Conservation (phyloP, 768 basidiomycete species). For the Neoboletus subvelutipes region DNA sequence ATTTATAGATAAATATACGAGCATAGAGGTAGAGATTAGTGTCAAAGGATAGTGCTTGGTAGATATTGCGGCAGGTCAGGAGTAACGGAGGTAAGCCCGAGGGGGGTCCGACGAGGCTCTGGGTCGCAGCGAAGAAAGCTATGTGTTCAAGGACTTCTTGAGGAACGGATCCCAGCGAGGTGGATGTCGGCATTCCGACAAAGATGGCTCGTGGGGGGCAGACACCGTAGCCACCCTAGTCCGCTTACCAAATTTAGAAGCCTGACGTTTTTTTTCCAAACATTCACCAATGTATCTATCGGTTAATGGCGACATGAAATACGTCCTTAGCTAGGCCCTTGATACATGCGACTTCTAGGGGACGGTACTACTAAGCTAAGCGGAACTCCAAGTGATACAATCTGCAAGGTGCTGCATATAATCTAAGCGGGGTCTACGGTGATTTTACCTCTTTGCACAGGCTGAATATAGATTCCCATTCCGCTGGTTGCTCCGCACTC, state of each 20-base stretch:
- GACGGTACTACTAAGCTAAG: background rate
- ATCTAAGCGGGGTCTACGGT: slow-evolving; percentile 2
- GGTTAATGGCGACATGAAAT: background rate
- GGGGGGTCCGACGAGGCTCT: slow-evolving; percentile 58
- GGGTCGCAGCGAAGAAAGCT: slow-evolving; percentile 60
- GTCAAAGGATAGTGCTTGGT: slow-evolving; percentile 49
- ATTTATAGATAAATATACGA: slow-evolving; percentile 63
- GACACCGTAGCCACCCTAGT: background rate
- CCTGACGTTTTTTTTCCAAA: background rate
- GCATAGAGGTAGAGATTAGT: slow-evolving; percentile 72
- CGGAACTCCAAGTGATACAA: background rate
- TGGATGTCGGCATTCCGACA: slow-evolving; percentile 12
- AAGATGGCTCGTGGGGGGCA: background rate
- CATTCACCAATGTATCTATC: background rate
- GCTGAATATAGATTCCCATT: slow-evolving; percentile 55
- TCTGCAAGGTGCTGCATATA: background rate
- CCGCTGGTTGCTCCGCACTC: slow-evolving; percentile 34
- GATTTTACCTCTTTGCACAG: slow-evolving; percentile 41
- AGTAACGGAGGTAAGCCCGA: slow-evolving; percentile 57
- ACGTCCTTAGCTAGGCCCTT: background rate
- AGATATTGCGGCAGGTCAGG: slow-evolving; percentile 44
- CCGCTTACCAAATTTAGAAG: slow-evolving; percentile 9
- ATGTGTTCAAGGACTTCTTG: slow-evolving; percentile 80
- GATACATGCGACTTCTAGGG: slow-evolving; percentile 3
- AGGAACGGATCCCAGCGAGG: slow-evolving; percentile 53